phyloP scores from a whole-genome alignment of 257 asterid species.

The Solanum lycopersicoides region DNA sequence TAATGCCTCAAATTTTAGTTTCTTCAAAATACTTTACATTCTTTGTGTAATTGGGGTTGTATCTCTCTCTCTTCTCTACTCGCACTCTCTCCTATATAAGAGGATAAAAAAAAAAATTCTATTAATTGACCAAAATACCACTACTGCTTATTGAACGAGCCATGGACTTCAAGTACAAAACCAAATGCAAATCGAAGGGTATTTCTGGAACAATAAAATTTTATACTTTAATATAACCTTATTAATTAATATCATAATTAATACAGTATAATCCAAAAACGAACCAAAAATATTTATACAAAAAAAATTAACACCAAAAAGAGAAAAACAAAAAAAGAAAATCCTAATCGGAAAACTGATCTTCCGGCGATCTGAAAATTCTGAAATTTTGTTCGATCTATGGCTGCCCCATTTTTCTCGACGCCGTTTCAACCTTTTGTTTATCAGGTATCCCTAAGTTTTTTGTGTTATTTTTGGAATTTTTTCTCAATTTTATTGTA shows the following conservation, averaged over 20 bases:
- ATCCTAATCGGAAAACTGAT: conserved; percentile 2
- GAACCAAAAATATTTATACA: background rate
- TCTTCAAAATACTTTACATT: too few relatives aligned
- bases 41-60: too few relatives aligned
- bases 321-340: background rate
- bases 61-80: too few relatives aligned
- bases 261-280: background rate
- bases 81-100: too few relatives aligned
- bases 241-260: background rate
- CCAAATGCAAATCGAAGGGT: background rate
- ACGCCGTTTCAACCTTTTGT: conserved; percentile 97
- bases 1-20: too few relatives aligned
- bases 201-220: background rate
- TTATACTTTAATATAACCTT: background rate
- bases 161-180: background rate
- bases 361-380: conserved; percentile 10
- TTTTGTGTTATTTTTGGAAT: background rate
- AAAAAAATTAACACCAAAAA: background rate
- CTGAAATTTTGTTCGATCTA: background rate
- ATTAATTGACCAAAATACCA: background rate
- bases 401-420: conserved; percentile 98
- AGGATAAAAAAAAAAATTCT: background rate
- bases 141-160: background rate
- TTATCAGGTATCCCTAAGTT: conserved; percentile 53
- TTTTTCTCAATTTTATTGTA: background rate